Evolutionary conservation across 163 green algal genomes (phyloP), one percentile per base, ranked within the genome.

Genomic region (Scenedesmus sp.): DNA sequence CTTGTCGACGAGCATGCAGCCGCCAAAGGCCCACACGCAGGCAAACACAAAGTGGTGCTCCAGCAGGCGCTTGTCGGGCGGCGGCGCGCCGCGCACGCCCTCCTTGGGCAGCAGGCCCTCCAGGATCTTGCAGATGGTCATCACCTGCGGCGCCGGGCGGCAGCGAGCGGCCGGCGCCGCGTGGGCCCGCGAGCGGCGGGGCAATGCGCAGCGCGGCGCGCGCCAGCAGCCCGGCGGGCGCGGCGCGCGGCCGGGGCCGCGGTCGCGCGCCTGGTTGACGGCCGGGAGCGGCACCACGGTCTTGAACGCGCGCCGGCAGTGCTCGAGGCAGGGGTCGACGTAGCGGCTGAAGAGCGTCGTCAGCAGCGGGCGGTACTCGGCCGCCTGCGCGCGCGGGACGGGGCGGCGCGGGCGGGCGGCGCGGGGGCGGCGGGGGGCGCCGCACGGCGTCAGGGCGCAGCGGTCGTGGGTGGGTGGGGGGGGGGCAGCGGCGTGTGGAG

Each of bases 11-110:
- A 94, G 86, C 89, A 98, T 92, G 79, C 82, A 90, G 64, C 93
- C 92, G n/a, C 95, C 95, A 85, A 98, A 96, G 3, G 94, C 92
- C 95, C 95, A 98, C 18, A 98, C 79, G 80, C 91, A 97, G 10
- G 94, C 91, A 85, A 96, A 97, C 24, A 98, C 93, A 84, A 98
- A 98, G 80, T 95, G 83, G 82, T 92, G 84, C 87, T 98, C 94
- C 63, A 97, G 75, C 57, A 97, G 82, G 87, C 95, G 96, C 82
- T 94, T 94, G 86, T 97, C 93, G 0, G 91, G 88, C 1, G 88
- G 80, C 9, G 92, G 88, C 7, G 90, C 87, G 42, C 87, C 89
- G 26, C 85, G 60, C 51, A 85, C 81, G 70, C 80, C 82, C 77
- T 91, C 90, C 85, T 95, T 89, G 39, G 92, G 90, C 79, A 98